Evolutionary conservation across 73 alveolate species (phyloP), one percentile per base, ranked within the genome.

Genomic region (Symbiodinium pilosum): DNA sequence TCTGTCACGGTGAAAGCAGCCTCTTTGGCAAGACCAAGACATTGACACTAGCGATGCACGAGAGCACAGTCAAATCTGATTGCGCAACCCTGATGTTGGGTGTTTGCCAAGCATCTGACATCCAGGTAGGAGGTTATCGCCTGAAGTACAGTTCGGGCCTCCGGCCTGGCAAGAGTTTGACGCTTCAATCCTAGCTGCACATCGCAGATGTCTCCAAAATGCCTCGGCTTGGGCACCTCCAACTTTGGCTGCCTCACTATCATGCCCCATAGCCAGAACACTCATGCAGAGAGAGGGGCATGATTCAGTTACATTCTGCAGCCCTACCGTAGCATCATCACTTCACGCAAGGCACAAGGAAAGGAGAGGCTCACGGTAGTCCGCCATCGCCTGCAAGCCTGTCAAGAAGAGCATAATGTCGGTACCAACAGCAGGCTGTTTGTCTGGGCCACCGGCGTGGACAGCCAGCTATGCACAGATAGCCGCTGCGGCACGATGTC

Each of bases 1-100:
- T 88, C 95, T 42, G 95, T 64, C 86, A 88, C 95, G 28, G 95
- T 88, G 95, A 88, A 88, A 88, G 95, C 95, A 56, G 95, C 95
- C 95, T 88, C 34, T 30, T 11, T 26, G 43, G 26, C n/a, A n/a
- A 30, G 43, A 32, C 32, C 5, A 18, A 4, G 28, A 59, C 59
- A 47, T 47, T 6, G 14, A 47, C 21, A 47, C 59, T 47, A 6
- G 21, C 14, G 59, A 9, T 47, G 59, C 59, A 6, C 59, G 59
- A 47, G 59, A 47, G 59, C 59, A 47, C 59, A n/a, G n/a, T n/a
- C n/a, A n/a, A n/a, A n/a, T n/a, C n/a, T 47, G 59, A 14, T 47
- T 47, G 21, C 59, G 14, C 59, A 6, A 47, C 21, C 59, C 59
- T 9, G 14, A n/a, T n/a, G n/a, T n/a, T n/a, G n/a, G n/a, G n/a